Evolutionary conservation across 345 rosid species (phyloP).

Genomic region (Isatis tinctoria): DNA sequence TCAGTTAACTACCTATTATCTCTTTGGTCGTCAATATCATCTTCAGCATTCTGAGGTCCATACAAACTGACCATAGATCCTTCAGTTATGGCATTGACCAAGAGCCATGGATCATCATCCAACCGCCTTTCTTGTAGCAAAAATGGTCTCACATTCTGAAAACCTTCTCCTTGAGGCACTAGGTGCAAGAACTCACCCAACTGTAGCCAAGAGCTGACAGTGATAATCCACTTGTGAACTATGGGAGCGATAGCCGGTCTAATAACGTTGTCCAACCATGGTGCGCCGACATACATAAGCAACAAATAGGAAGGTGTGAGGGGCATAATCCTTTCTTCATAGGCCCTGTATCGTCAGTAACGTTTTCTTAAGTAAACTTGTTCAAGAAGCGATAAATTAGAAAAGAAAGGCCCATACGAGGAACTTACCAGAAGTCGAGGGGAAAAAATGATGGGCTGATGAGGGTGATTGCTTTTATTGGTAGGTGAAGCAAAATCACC

Average conservation of each 20-base stretch:
- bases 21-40: neutral
- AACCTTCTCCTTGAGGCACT: neutral
- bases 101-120: neutral
- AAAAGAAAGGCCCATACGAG: neutral
- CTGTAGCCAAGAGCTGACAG: conserved; percentile 19
- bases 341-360: too few relatives aligned
- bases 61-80: neutral
- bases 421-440: conserved; percentile 17
- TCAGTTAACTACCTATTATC: neutral
- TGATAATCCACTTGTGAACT: conserved; percentile 12
- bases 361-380: too few relatives aligned
- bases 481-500: conserved; percentile 14
- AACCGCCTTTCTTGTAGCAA: neutral
- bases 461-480: conserved; percentile 7
- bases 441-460: conserved; percentile 23
- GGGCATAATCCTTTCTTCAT: too few relatives aligned
- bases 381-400: neutral
- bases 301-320: too few relatives aligned
- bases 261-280: too few relatives aligned
- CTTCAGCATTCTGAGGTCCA: conserved; percentile 12
- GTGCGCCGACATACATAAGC: too few relatives aligned
- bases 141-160: conserved; percentile 3
- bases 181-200: conserved; percentile 19
- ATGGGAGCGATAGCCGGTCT: neutral
- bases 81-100: neutral